Base-by-base conservation (phyloP, 805 yeast species). In the Candida piceae region DNA sequence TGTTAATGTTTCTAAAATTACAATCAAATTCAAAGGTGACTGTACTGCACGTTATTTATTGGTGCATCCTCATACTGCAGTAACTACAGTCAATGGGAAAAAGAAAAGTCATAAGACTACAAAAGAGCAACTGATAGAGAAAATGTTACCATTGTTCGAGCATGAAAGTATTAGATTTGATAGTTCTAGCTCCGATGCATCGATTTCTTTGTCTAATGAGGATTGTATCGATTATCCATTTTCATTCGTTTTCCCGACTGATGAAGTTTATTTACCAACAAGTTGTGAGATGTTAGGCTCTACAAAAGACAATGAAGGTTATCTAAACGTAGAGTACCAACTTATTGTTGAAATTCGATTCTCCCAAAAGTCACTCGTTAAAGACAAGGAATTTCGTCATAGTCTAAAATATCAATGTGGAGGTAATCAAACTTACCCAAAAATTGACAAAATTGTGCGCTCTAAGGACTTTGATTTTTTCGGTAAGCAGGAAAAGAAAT, bases 201-300 rank as follows among this genome's bases (percentile, higher is more conserved):
- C 12, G 13, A 5, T 24, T 7, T 10, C 7, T 9, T 24, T 24
- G 7, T 12, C 9, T 5, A 26, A 29, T 18, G 38, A 30, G 13
- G 29, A 39, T 9, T 16, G 24, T 9, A 13, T 35, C 4, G 34
- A 38, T 20, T 33, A 34, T 28, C 36, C 35, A 5, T 28, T 48
- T 22, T 20, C 31, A 21, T 48, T 45, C 34, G 23, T 19, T 24
- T 48, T 48, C 28, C 52, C 52, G 2, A 24, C 18, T 10, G 44
- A 46, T 6, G 15, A 32, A 10, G 40, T 40, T 34, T 31, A 34
- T 13, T 39, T 48, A 2, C 52, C 52, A 2, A 41, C 50, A 15
- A 41, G 50, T 10, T 41, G 45, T 32, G 20, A 17, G 3, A 29
- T 21, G 16, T 40, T 44, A 30, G 52, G 52, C 10, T 35, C 36